Conservation (phyloP, 768 basidiomycete genomes). For the Butyriboletus loyo region DNA sequence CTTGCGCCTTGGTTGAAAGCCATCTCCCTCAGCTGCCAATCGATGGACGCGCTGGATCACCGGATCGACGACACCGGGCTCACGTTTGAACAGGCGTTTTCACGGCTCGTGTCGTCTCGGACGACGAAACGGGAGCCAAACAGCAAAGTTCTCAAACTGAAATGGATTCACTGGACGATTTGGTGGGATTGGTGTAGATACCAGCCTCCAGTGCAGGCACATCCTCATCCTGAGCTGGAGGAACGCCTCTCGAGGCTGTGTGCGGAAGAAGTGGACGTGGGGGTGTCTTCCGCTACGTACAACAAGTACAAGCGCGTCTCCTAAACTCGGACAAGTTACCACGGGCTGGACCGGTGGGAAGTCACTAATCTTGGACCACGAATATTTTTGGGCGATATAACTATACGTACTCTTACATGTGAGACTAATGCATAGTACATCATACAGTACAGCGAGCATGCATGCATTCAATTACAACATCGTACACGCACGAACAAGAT, state of each 20-base stretch:
- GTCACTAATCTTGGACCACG: not conserved
- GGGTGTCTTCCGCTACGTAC: constrained; percentile 28
- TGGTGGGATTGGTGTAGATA: constrained; percentile 30
- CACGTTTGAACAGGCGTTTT: constrained; percentile 29
- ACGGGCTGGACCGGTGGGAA: constrained; percentile 13
- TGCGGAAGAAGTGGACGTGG: constrained; percentile 27
- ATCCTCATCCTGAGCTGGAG: constrained; percentile 25
- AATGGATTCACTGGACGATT: constrained; percentile 33
- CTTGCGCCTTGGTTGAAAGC: constrained; percentile 31
- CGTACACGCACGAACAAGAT: constrained; percentile 1
- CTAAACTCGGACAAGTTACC: not conserved
- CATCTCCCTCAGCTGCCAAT: constrained; percentile 30
- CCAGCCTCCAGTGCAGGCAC: constrained; percentile 17
- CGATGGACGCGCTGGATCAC: constrained; percentile 20
- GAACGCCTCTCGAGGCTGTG: constrained; percentile 21
- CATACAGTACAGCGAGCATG: constrained; percentile 3
- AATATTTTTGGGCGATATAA: not conserved
- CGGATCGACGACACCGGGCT: constrained; percentile 22
- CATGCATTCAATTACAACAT: not conserved
- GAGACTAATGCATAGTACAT: constrained; percentile 20
- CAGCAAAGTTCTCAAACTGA: constrained; percentile 27
- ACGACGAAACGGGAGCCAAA: constrained; percentile 20
- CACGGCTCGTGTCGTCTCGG: constrained; percentile 22
- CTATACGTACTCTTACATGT: constrained; percentile 17
- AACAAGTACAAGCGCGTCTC: constrained; percentile 34